Evolutionary conservation across 2,329 filamentous ascomycete species (phyloP), one percentile per base, ranked within the genome.

Genomic region (Eutypa lata): DNA sequence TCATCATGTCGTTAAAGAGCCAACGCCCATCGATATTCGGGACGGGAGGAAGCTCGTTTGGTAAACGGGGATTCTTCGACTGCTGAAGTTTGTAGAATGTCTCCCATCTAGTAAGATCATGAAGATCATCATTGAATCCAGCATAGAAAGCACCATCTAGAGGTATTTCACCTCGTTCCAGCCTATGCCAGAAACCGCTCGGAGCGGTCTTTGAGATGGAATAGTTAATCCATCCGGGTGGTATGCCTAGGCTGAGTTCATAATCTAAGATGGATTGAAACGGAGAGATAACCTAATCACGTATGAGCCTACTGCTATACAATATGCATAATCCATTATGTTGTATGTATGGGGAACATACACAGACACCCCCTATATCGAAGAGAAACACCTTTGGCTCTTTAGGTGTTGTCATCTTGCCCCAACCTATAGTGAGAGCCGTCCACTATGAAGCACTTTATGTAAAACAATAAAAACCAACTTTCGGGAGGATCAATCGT

Each of bases 311-410:
- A 31, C 10, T 31, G 26, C 26, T 54, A 38, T 52, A 38, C 44
- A 22, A 55, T 52, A 18, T 51, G 51, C 19, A 53, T n/a, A 50
- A 51, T 53, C 21, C 4, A n/a, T 47, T 21, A 28, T 43, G 38
- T 24, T 7, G 14, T n/a, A 19, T 40, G n/a, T 19, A 48, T n/a
- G 31, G 35, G 43, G 6, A n/a, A 85, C 90, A 79, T 87, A 96
- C 93, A 79, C 91, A 95, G 62, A 99, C 94, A 57, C 94, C 94
- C 38, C 94, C 94, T 61, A 99, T 94, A 72, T 99, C 94, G 70
- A 97, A 97, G 21, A 99, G 78, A 31, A 95, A 75, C 51, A 90
- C 89, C 62, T 89, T 88, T 28, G 89, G 89, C 53, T 77, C 76
- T 53, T 73, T 76, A 40, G 66, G 66, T 44, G 64, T 58, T 8